phyloP scores from a whole-genome alignment of 768 basidiomycete genomes.

The Macrolepiota fuliginosa region DNA sequence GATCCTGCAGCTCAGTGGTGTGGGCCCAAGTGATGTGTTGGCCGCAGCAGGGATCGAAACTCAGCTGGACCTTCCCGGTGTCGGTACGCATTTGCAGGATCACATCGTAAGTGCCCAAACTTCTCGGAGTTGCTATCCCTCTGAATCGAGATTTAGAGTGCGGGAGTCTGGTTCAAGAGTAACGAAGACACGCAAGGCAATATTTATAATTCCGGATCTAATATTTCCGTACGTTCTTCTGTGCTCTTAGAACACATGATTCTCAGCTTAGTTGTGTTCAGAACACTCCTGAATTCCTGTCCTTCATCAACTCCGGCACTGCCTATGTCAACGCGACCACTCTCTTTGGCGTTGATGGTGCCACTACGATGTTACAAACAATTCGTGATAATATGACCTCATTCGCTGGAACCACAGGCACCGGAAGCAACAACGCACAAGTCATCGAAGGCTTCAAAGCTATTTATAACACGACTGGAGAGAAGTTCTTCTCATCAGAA shows the following conservation, averaged over 20 bases:
- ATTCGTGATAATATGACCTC: conserved; percentile 12
- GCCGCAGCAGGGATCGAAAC: conserved; percentile 42
- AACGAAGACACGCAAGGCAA: conserved; percentile 26
- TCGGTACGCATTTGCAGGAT: conserved; percentile 60
- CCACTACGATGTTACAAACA: conserved; percentile 12
- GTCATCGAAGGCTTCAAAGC: conserved; percentile 55
- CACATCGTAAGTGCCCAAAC: conserved; percentile 28
- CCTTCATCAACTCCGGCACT: conserved; percentile 64
- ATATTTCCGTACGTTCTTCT: conserved; percentile 24
- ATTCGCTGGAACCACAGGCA: conserved; percentile 6
- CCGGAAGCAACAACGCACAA: conserved; percentile 33
- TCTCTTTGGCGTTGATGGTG: conserved; percentile 35
- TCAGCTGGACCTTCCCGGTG: conserved; percentile 50
- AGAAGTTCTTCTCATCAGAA: conserved; percentile 34
- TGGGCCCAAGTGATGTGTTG: conserved; percentile 55
- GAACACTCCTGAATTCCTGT: conserved; percentile 40
- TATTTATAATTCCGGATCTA: conserved; percentile 22
- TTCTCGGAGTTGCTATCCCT: neutral
- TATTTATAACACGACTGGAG: conserved; percentile 44
- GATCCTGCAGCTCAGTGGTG: conserved; percentile 54
- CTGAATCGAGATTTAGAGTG: conserved; percentile 16
- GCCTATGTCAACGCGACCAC: conserved; percentile 56
- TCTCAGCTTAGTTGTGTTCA: conserved; percentile 5
- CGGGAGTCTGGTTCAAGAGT: conserved; percentile 21
- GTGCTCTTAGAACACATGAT: neutral